Evolutionary conservation across 768 basidiomycete species (phyloP).

Genomic region (Lentinula sp.): DNA sequence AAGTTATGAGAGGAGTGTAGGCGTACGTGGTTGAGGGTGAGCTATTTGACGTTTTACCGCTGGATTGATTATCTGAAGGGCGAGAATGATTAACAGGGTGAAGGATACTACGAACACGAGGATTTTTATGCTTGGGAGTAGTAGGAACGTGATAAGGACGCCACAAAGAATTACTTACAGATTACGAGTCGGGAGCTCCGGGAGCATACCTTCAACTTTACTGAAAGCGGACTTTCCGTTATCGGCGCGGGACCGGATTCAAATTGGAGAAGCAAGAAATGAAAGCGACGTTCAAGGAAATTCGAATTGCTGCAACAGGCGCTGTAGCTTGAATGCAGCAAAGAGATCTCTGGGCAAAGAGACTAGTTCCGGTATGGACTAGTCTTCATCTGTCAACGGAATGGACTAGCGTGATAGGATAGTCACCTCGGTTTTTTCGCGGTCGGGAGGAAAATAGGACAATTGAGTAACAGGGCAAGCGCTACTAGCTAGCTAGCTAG

Average conservation of each 20-base stretch:
- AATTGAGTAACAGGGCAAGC: background rate
- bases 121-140: background rate
- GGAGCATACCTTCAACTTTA: background rate
- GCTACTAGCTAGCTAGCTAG: too few relatives aligned
- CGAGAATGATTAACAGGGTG: background rate
- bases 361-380: background rate
- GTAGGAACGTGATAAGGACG: background rate
- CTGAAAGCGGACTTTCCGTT: background rate
- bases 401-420: background rate
- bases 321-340: background rate
- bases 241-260: background rate
- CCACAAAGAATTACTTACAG: slow-evolving; percentile 3
- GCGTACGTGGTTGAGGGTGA: background rate
- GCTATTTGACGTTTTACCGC: background rate
- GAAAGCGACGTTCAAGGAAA: background rate
- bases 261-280: background rate
- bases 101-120: background rate
- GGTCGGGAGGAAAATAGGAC: background rate
- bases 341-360: background rate
- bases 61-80: background rate
- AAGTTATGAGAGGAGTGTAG: background rate
- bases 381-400: background rate
- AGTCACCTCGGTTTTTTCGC: background rate
- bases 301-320: background rate
- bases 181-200: background rate